phyloP scores from a whole-genome alignment of 2,329 filamentous ascomycete genomes.

The Colletotrichum falcatum region DNA sequence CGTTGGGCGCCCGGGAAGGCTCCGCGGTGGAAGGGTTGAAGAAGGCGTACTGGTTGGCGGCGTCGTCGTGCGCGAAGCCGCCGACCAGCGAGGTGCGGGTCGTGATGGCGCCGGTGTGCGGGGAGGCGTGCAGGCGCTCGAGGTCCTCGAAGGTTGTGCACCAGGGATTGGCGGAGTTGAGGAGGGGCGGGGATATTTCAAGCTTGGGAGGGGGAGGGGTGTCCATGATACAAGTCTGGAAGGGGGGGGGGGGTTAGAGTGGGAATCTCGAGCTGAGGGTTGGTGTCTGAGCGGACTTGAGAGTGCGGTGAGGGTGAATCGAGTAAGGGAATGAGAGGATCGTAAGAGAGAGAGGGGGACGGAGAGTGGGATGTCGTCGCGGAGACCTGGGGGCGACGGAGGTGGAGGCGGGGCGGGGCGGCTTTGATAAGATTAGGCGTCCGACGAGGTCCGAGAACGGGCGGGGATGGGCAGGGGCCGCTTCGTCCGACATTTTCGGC shows the following conservation, averaged over 20 bases:
- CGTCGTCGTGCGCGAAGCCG: constrained; percentile 73
- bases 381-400: background rate
- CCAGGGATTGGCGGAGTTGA: constrained; percentile 84
- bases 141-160: constrained; percentile 75
- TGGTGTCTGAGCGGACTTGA: background rate
- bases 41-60: constrained; percentile 74
- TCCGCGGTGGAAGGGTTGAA: constrained; percentile 60
- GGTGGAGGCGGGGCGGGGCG: background rate
- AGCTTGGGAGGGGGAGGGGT: constrained; percentile 48
- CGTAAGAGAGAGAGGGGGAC: background rate
- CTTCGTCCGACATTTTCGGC: constrained; percentile 1
- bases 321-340: background rate
- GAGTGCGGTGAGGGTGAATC: background rate
- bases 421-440: constrained; percentile 16
- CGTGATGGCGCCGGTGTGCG: constrained; percentile 78
- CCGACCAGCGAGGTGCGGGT: constrained; percentile 75
- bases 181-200: constrained; percentile 70
- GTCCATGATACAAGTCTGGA: constrained; percentile 19
- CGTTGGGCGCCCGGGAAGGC: constrained; percentile 42
- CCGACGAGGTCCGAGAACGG: constrained; percentile 13
- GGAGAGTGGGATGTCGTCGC: background rate
- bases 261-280: background rate
- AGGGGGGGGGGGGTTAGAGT: background rate
- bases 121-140: constrained; percentile 67
- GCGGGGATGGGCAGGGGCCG: background rate